A percentile compares a stretch with the other conserved stretches of the same genome.
Conservation (phyloP, 2,329 filamentous ascomycete species). For the Aspergillus tanneri region DNA sequence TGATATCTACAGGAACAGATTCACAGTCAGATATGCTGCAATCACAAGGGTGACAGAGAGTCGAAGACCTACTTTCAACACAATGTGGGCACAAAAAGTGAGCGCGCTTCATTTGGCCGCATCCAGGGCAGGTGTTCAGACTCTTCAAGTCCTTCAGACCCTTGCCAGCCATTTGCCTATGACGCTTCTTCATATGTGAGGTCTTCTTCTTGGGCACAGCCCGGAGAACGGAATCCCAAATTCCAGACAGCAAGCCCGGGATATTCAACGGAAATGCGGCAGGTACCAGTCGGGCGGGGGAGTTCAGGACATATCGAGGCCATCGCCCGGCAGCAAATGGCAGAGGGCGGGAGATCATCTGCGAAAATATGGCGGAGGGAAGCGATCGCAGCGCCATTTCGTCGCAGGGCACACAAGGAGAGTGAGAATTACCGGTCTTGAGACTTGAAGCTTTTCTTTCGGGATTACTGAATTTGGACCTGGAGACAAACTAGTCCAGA, state of each 20-base stretch:
- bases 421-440: not conserved
- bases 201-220: constrained; percentile 99
- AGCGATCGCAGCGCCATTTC: constrained; percentile 29
- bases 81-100: constrained; percentile 88
- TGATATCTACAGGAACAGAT: constrained; percentile 40
- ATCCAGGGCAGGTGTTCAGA: constrained; percentile 85
- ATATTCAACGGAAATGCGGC: constrained; percentile 60
- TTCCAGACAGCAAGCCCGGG: constrained; percentile 69
- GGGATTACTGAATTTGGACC: constrained; percentile 23
- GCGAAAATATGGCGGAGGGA: constrained; percentile 26
- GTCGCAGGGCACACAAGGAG: not conserved
- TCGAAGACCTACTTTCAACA: constrained; percentile 66
- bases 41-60: not conserved
- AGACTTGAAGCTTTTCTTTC: constrained; percentile 26
- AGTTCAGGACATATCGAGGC: constrained; percentile 44
- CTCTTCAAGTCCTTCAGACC: constrained; percentile 85
- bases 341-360: constrained; percentile 18
- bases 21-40: constrained; percentile 6
- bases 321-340: constrained; percentile 16
- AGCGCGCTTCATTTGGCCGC: constrained; percentile 81
- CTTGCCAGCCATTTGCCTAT: constrained; percentile 93
- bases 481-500: constrained; percentile 33
- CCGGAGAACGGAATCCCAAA: constrained; percentile 89
- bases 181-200: constrained; percentile 90
- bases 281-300: constrained; percentile 60